Conservation (phyloP, 1,139 yeast genomes). For the Kurtzmaniella quercitrusa region DNA sequence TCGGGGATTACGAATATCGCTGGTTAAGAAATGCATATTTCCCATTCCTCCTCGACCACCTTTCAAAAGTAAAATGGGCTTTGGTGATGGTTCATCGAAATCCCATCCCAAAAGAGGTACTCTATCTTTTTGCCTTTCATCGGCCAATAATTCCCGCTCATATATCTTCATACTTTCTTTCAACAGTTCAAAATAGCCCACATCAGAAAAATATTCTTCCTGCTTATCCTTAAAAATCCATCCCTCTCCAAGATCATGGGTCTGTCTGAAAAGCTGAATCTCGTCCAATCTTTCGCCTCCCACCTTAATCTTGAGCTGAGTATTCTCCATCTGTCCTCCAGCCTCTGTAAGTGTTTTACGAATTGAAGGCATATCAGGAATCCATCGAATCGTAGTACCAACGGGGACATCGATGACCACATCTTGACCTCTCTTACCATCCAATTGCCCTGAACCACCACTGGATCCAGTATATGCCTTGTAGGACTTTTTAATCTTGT, state of each 20-base stretch:
- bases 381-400: constrained; percentile 85
- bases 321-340: constrained; percentile 24
- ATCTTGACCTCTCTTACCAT: constrained; percentile 81
- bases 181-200: constrained; percentile 63
- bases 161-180: constrained; percentile 58
- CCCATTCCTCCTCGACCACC: constrained; percentile 97
- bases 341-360: constrained; percentile 32
- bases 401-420: constrained; percentile 81
- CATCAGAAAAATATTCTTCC: constrained; percentile 60
- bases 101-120: constrained; percentile 83
- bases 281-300: constrained; percentile 7
- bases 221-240: constrained; percentile 82
- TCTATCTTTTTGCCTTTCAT: constrained; percentile 60
- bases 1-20: constrained; percentile 81
- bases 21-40: constrained; percentile 88
- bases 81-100: constrained; percentile 56
- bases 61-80: constrained; percentile 64
- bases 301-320: constrained; percentile 23
- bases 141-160: constrained; percentile 58
- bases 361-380: constrained; percentile 64
- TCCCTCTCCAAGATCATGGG: constrained; percentile 67
- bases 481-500: constrained; percentile 63
- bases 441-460: constrained; percentile 75
- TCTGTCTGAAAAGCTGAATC: constrained; percentile 59
- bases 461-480: constrained; percentile 66